Base-by-base conservation (phyloP, 805 yeast genomes). In the Candida easanensis region DNA sequence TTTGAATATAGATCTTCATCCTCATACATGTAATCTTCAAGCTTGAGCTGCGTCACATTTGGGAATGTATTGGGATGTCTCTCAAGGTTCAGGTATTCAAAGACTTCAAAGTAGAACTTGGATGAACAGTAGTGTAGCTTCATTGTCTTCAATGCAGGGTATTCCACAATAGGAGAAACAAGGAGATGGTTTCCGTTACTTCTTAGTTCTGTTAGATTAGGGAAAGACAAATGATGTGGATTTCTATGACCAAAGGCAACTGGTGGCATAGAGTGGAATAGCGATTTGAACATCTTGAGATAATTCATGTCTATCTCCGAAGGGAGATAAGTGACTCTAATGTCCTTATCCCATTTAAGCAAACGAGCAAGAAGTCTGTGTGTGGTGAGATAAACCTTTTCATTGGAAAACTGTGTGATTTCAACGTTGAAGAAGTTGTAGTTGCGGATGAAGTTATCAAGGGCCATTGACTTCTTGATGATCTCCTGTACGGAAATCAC, bases 1-100 rank as follows among this genome's bases (percentile, higher is more conserved):
- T 27, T 46, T 5, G 52, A 50, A 36, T 56, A 53, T 1, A 49
- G 45, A 19, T 58, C 57, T 18, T 57, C 61, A 18, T 53, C 54
- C 28, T 54, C 58, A 30, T 50, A 56, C 56, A 58, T 58, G 36
- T 59, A 57, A 27, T 54, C 58, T 15, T 48, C 51, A 8, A 59
- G 36, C 35, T 53, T 56, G 30, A 57, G 33, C 16, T 45, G 28
- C 4, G 31, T 44, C 20, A 56, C 33, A 4, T 31, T 10, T 9
- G 58, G 58, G 35, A 56, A 51, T 0, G 46, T 44, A 13, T 4
- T 7, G 9, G 41, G 32, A 30, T 40, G 45, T 20, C 46, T 45
- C 5, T 21, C 15, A 16, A 47, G 21, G 36, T 57, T 45, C 8
- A 54, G 36, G 33, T 44, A 43, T 1, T 50, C 51, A 31, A 57